Percentiles rank a stretch among this genome's conserved stretches.
phyloP scores from a whole-genome alignment of 805 yeast species.

The Saturnispora halmiae region DNA sequence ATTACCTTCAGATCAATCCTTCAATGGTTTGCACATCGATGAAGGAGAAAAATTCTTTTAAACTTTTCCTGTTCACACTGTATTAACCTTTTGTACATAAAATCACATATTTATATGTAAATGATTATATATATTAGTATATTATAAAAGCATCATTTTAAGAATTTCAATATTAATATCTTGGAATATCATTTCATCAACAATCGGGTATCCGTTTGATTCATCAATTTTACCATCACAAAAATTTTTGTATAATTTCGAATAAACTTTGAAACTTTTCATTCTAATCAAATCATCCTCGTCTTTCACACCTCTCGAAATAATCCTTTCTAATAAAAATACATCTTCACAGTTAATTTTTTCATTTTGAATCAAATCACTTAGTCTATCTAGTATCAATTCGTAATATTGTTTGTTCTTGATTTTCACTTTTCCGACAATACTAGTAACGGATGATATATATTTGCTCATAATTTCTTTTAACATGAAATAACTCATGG shows the following conservation, averaged over 20 bases:
- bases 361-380: not conserved
- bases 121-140: no score
- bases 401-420: slow-evolving; percentile 6
- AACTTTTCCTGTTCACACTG: not conserved
- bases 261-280: slow-evolving; percentile 10
- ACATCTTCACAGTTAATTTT: slow-evolving; percentile 12
- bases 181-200: slow-evolving; percentile 10
- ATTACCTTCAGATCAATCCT: slow-evolving; percentile 50
- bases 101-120: not conserved
- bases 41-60: slow-evolving; percentile 30
- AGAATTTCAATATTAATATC: slow-evolving; percentile 5
- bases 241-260: slow-evolving; percentile 3
- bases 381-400: slow-evolving; percentile 7
- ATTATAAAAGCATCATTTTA: not conserved
- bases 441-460: not conserved
- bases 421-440: not conserved
- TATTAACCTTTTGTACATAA: slow-evolving; percentile 7
- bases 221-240: slow-evolving; percentile 2
- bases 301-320: slow-evolving; percentile 5
- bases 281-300: slow-evolving; percentile 8
- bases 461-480: slow-evolving; percentile 4
- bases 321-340: slow-evolving; percentile 11
- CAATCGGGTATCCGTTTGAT: slow-evolving; percentile 10
- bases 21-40: slow-evolving; percentile 30
- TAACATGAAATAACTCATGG: slow-evolving; percentile 4